Percentiles rank a stretch among this genome's conserved stretches.
Conservation (phyloP, 1,284 basidiomycete genomes). For the Quambalaria eucalypti region DNA sequence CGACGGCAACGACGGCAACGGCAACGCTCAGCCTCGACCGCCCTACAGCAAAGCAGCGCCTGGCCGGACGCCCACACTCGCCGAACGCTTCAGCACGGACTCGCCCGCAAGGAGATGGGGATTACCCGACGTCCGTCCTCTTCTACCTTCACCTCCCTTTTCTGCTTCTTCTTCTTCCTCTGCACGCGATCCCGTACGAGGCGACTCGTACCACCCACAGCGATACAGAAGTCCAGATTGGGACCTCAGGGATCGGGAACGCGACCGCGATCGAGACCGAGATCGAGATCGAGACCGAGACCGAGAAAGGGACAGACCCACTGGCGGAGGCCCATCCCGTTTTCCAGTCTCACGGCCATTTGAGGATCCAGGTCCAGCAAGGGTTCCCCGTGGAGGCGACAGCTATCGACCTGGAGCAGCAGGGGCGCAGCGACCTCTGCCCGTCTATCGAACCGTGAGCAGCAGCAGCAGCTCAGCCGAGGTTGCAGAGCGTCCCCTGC, state of each 20-base stretch:
- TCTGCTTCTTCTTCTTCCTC: not conserved
- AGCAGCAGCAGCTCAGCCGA: not conserved
- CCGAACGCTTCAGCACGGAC: not conserved
- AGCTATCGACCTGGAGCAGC: conserved; percentile 10
- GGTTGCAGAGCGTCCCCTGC: conserved; percentile 2
- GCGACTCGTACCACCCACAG: conserved; percentile 16
- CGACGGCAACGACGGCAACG: too few relatives aligned
- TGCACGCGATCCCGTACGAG: not conserved
- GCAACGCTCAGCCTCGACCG: not conserved
- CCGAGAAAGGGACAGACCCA: conserved; percentile 11
- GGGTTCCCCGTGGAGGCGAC: conserved; percentile 15
- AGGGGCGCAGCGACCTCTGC: conserved; percentile 5
- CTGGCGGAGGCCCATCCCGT: conserved; percentile 8
- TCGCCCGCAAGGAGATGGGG: not conserved
- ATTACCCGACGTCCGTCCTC: not conserved
- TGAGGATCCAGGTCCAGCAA: conserved; percentile 8
- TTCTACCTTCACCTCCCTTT: not conserved
- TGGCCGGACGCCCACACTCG: not conserved
- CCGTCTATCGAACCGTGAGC: conserved; percentile 9
- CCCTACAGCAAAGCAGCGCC: not conserved
- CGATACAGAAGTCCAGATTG: conserved; percentile 18
- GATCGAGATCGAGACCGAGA: conserved; percentile 17
- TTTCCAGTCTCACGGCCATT: conserved; percentile 9
- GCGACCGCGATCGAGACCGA: conserved; percentile 21
- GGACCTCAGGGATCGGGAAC: conserved; percentile 11